A percentile compares a stretch with the other conserved stretches of the same genome.
Conservation (phyloP, 257 asterid species). For the Nicotiana sylvestris region DNA sequence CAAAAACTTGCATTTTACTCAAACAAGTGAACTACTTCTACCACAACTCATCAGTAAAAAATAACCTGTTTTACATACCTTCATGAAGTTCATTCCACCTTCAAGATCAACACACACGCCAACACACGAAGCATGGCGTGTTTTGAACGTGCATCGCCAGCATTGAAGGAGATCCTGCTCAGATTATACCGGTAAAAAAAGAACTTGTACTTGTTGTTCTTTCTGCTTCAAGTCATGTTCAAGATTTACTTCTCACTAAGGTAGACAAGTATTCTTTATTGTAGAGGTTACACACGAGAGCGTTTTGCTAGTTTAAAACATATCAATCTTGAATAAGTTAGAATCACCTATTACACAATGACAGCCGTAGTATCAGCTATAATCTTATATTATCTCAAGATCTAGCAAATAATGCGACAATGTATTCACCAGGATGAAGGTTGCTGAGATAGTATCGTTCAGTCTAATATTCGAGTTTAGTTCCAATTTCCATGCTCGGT, state of each 20-base stretch:
- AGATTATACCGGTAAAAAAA: constrained; percentile 57
- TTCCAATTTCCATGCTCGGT: not conserved
- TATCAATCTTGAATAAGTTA: not conserved
- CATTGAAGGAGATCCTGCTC: constrained; percentile 69
- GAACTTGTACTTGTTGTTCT: not conserved
- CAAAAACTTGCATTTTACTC: constrained; percentile 54
- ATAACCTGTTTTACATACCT: constrained; percentile 16
- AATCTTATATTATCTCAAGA: not conserved
- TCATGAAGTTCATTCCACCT: not conserved
- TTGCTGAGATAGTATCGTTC: not conserved
- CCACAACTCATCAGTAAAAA: constrained; percentile 12
- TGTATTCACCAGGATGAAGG: not conserved
- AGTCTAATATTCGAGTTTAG: not conserved
- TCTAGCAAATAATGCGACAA: not conserved
- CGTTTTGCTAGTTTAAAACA: not conserved
- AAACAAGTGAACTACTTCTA: constrained; percentile 14
- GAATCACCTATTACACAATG: not conserved
- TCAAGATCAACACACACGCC: not conserved
- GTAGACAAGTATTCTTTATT: not conserved
- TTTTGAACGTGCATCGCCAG: constrained; percentile 85
- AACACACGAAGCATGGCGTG: constrained; percentile 40
- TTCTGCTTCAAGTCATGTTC: not conserved
- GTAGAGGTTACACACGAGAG: not conserved
- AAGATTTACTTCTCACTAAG: not conserved
- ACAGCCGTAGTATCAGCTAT: not conserved